Evolutionary conservation across 148 eudicot genomes (phyloP).

Genomic region (Nyssa sinensis): DNA sequence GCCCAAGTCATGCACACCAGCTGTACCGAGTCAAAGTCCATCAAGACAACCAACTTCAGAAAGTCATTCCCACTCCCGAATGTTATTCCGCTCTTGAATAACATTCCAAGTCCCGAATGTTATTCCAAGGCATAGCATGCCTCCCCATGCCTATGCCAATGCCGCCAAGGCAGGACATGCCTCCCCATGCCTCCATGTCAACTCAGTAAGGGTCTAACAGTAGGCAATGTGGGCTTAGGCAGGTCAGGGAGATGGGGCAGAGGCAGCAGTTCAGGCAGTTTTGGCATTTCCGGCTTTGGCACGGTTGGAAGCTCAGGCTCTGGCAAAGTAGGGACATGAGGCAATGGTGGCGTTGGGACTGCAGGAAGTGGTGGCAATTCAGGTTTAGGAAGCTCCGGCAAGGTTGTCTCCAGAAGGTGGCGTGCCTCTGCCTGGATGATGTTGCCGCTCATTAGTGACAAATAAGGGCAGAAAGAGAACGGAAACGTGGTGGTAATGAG

Average conservation of each 20-base stretch:
- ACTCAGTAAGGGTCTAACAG: too few relatives aligned
- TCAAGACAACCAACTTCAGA: too few relatives aligned
- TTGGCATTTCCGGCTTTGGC: constrained; percentile 17
- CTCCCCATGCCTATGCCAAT: too few relatives aligned
- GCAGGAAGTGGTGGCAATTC: background rate
- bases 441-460: constrained; percentile 4
- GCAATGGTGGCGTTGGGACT: constrained; percentile 1
- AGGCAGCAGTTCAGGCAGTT: constrained; percentile 3
- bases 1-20: too few relatives aligned
- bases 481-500: background rate
- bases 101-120: too few relatives aligned
- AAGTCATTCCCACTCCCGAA: too few relatives aligned
- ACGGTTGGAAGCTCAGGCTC: background rate
- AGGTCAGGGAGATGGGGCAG: constrained; percentile 15
- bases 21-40: too few relatives aligned
- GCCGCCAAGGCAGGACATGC: too few relatives aligned
- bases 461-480: constrained; percentile 2
- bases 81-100: too few relatives aligned
- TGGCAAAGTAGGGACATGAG: constrained; percentile 9
- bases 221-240: background rate
- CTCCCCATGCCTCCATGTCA: too few relatives aligned
- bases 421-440: constrained; percentile 17
- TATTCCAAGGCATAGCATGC: too few relatives aligned
- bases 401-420: constrained; percentile 16
- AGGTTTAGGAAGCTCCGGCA: constrained; percentile 26